phyloP scores from a whole-genome alignment of 169 alveolate species.

The Plasmodium gallinaceum region DNA sequence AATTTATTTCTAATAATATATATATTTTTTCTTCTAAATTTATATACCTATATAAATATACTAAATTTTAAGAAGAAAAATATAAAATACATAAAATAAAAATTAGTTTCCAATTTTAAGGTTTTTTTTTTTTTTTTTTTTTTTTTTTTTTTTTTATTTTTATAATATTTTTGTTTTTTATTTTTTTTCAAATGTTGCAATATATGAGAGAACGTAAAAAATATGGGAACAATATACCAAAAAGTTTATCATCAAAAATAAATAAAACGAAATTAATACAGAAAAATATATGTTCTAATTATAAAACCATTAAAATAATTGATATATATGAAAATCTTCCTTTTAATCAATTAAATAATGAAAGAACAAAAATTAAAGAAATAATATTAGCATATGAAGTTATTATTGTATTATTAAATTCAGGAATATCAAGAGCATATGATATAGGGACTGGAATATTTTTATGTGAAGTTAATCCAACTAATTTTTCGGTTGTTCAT shows the following conservation, averaged over 20 bases:
- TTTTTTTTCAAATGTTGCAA: conserved; percentile 48
- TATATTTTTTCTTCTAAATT: conserved; percentile 1
- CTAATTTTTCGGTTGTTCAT: conserved; percentile 80
- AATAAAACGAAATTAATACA: conserved; percentile 62
- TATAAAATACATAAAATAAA: not conserved
- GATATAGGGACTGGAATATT: conserved; percentile 62
- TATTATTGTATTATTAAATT: conserved; percentile 79
- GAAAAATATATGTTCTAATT: conserved; percentile 24
- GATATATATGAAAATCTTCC: conserved; percentile 81
- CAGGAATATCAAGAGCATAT: conserved; percentile 84
- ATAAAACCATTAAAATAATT: conserved; percentile 74
- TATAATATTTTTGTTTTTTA: not conserved
- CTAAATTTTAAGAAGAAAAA: not conserved
- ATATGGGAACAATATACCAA: conserved; percentile 63
- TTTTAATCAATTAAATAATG: conserved; percentile 68
- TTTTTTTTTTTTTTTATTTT: not conserved
- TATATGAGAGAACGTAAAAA: conserved; percentile 70
- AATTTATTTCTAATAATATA: not conserved
- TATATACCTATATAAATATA: not conserved
- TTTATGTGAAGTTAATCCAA: conserved; percentile 33
- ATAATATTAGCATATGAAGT: conserved; percentile 81
- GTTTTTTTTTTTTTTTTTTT: not conserved
- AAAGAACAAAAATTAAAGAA: conserved; percentile 81
- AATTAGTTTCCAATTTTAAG: not conserved
- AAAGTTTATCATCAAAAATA: conserved; percentile 66